Base-by-base conservation (phyloP, 1,139 yeast genomes). In the Scheffersomyces lignicola region DNA sequence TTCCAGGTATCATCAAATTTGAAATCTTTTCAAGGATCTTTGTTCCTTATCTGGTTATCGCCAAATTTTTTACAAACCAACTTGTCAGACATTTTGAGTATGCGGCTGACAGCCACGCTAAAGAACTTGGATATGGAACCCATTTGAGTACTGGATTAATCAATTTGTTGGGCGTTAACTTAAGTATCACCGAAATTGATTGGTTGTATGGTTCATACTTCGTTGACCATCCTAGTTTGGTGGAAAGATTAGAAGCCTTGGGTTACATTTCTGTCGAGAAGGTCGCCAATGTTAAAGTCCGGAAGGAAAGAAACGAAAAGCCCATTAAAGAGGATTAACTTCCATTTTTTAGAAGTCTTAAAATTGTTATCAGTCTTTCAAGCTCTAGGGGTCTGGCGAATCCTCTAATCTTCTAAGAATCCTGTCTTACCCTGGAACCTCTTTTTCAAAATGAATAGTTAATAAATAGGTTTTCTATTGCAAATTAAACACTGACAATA, bases 91-190 rank as follows among this genome's bases (percentile, higher is more conserved):
- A 80, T 50, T 83, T 83, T 50, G 98, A 92, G 65, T 92, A 82
- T 53, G 88, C 90, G 62, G 98, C 98, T 15, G 97, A 90, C 58
- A 79, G 73, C 37, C 90, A 76, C 54, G 97, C 97, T 8, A 79
- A 76, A 40, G 68, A 73, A 35, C 74, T 81, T 47, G 95, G 95
- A 18, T 82, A 80, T 54, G 72, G 84, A 7, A 70, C 74, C 22
- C 81, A 80, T 35, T 76, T 92, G 56, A 76, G 85, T 34, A 69
- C 70, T 40, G 82, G 96, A 2, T 74, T 92, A 54, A 81, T 87
- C 54, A 80, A 75, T 44, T 66, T 92, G 46, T 85, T 83, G 51
- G 78, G 80, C 46, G 86, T 87, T 56, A 90, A 92, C 60, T 74
- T 92, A 58, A 73, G 88, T 37, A 75, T 89, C 21, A 75, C 88